Evolutionary conservation across 306 rosid species (phyloP).

Genomic region (Cucurbita maxima): DNA sequence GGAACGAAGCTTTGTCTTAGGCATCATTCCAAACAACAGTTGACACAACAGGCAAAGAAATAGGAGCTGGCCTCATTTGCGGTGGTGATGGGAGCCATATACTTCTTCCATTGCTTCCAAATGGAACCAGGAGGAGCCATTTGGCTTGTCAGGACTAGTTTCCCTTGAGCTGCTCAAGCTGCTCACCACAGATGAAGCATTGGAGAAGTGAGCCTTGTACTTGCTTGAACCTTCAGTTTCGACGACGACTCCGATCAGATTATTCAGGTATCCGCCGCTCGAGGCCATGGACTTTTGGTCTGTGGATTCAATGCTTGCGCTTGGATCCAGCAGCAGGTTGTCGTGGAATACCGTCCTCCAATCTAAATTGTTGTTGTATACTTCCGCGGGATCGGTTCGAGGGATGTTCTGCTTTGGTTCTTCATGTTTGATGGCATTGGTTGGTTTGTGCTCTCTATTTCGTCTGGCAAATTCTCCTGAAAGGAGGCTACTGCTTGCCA

Average conservation of each 20-base stretch:
- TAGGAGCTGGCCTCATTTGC: slow-evolving; percentile 54
- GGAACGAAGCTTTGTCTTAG: slow-evolving; percentile 11
- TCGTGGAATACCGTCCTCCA: slow-evolving; percentile 47
- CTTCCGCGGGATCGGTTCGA: slow-evolving; percentile 15
- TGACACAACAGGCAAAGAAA: slow-evolving; percentile 34
- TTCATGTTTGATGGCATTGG: slow-evolving; percentile 12
- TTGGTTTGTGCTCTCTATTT: slow-evolving; percentile 29
- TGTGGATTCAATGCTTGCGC: neutral
- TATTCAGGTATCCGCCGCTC: slow-evolving; percentile 18
- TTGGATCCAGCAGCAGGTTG: slow-evolving; percentile 16
- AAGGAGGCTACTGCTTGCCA: slow-evolving; percentile 67
- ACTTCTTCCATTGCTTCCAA: slow-evolving; percentile 25
- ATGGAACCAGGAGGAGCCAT: slow-evolving; percentile 11
- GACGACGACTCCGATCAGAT: slow-evolving; percentile 35
- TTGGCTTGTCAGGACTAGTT: slow-evolving; percentile 63
- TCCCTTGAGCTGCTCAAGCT: slow-evolving; percentile 78
- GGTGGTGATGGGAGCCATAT: slow-evolving; percentile 51
- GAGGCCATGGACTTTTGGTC: neutral
- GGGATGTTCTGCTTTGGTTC: slow-evolving; percentile 16
- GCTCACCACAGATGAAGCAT: slow-evolving; percentile 62
- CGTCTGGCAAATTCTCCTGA: slow-evolving; percentile 72
- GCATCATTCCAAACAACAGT: slow-evolving; percentile 48
- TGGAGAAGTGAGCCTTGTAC: slow-evolving; percentile 45
- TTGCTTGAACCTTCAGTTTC: slow-evolving; percentile 35
- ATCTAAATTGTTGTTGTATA: slow-evolving; percentile 12